A percentile compares a stretch with the other conserved stretches of the same genome.
These are phyloP conservation scores for Casuarina cunninghamiana DNA, from an alignment of 306 rosid genomes.

Conservation along the genomic window DNA sequence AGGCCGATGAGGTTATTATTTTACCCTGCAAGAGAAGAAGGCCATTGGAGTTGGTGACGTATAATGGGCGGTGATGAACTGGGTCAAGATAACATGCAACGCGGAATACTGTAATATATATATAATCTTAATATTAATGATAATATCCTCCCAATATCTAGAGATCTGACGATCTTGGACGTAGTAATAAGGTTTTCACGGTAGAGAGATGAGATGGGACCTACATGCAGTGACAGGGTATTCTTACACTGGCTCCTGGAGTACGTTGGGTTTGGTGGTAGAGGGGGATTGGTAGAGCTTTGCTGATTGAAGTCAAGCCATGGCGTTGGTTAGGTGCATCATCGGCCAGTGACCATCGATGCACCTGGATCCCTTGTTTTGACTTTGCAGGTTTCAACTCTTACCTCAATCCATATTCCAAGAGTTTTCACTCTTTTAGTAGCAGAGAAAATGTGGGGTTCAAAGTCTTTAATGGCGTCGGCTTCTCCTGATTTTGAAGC, in stretches of 20 bases:
- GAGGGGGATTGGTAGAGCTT: slow-evolving; percentile 26
- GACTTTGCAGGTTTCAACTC: not conserved
- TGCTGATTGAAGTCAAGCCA: not conserved
- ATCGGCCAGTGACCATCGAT: not conserved
- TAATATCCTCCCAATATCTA: too few relatives aligned
- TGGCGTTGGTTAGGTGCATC: not conserved
- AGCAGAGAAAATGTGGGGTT: too few relatives aligned
- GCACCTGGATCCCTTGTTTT: not conserved
- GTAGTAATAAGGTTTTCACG: too few relatives aligned
- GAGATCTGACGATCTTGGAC: too few relatives aligned
- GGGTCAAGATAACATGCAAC: slow-evolving; percentile 40
- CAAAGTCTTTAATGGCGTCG: not conserved
- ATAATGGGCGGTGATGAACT: slow-evolving; percentile 19
- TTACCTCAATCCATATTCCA: too few relatives aligned
- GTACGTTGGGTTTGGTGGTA: slow-evolving; percentile 36
- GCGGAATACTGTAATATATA: slow-evolving; percentile 24
- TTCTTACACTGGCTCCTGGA: slow-evolving; percentile 18
- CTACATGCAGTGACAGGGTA: slow-evolving; percentile 5
- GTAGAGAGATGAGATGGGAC: slow-evolving; percentile 24
- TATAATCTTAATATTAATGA: too few relatives aligned
- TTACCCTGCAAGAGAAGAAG: slow-evolving; percentile 6
- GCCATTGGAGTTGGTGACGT: slow-evolving; percentile 54
- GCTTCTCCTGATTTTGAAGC: not conserved
- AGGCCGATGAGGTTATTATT: slow-evolving; percentile 44
- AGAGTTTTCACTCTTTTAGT: too few relatives aligned